Percentiles rank a stretch among this genome's conserved stretches.
phyloP scores from a whole-genome alignment of 2,329 filamentous ascomycete species.

The Sporothrix pseudoabietina region DNA sequence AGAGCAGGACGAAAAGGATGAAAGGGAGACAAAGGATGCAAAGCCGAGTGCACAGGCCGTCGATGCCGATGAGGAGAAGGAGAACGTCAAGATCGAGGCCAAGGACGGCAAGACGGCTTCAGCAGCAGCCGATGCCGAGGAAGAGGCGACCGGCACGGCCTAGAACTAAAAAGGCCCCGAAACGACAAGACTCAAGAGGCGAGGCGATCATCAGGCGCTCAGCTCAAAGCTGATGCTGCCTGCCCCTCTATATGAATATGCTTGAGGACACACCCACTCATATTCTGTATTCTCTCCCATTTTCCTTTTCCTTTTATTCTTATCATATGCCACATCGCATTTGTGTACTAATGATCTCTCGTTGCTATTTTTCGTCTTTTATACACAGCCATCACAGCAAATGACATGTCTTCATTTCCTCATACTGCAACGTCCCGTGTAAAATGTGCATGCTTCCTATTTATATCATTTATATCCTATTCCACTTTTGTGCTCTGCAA shows the following conservation, averaged over 20 bases:
- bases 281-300: neutral
- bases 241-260: neutral
- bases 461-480: neutral
- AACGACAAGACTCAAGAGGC: neutral
- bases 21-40: slow-evolving; percentile 35
- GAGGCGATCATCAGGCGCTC: neutral
- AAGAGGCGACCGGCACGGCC: neutral
- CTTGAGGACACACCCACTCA: neutral
- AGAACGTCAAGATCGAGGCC: slow-evolving; percentile 7
- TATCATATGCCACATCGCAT: neutral
- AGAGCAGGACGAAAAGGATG: slow-evolving; percentile 37
- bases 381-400: slow-evolving; percentile 3
- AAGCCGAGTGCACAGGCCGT: slow-evolving; percentile 11
- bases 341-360: neutral
- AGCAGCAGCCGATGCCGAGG: neutral
- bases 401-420: neutral
- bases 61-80: slow-evolving; percentile 38
- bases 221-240: neutral
- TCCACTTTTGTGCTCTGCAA: neutral
- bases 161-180: neutral
- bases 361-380: neutral
- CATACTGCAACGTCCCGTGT: neutral
- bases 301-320: neutral
- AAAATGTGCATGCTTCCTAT: neutral
- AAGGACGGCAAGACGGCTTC: neutral